phyloP scores from a whole-genome alignment of 2,329 filamentous ascomycete species.

The Tothia fuscella region DNA sequence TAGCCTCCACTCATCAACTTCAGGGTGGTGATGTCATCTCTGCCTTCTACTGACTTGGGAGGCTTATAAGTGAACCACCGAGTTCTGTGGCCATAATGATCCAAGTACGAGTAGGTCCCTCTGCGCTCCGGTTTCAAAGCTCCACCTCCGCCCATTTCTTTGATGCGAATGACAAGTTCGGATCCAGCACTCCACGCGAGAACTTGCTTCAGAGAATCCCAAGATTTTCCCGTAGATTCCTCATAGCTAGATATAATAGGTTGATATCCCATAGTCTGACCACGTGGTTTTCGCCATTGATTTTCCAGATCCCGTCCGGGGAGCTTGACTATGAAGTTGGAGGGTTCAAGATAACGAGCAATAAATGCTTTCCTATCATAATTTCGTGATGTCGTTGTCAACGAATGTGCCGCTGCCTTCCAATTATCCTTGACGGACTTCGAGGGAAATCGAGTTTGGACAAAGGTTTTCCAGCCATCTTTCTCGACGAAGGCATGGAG shows the following conservation, averaged over 20 bases:
- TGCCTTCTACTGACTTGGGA: constrained; percentile 36
- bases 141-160: constrained; percentile 27
- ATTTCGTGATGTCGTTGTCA: constrained; percentile 45
- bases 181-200: constrained; percentile 50
- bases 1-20: constrained; percentile 36
- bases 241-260: constrained; percentile 48
- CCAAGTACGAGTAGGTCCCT: constrained; percentile 18
- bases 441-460: constrained; percentile 36
- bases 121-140: constrained; percentile 17
- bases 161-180: constrained; percentile 39
- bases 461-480: constrained; percentile 38
- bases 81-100: constrained; percentile 23
- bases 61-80: constrained; percentile 43
- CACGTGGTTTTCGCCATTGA: constrained; percentile 23
- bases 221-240: constrained; percentile 29
- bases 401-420: constrained; percentile 39
- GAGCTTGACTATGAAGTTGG: constrained; percentile 23
- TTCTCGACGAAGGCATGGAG: constrained; percentile 34
- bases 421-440: constrained; percentile 18
- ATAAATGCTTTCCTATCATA: constrained; percentile 45
- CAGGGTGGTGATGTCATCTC: constrained; percentile 48
- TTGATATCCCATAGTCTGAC: constrained; percentile 47
- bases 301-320: constrained; percentile 17
- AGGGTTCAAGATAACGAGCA: constrained; percentile 39
- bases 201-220: constrained; percentile 41